Conservation (phyloP, 495 filamentous ascomycete genomes). For the Chaetomium tenue region DNA sequence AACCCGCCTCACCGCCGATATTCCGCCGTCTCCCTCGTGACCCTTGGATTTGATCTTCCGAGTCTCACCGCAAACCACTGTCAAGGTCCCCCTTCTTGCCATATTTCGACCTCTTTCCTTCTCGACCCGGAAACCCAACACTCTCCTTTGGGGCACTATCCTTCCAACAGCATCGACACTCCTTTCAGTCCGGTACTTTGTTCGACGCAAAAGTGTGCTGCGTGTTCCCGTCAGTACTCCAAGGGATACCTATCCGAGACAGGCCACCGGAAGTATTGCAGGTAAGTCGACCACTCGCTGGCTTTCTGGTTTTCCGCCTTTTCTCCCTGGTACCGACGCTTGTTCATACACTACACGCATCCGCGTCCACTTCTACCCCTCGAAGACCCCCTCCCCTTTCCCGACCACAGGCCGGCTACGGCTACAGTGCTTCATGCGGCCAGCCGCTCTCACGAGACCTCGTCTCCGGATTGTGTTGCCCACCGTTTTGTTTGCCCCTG, state of each 20-base stretch:
- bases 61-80: too few relatives aligned
- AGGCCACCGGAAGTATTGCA: slow-evolving; percentile 19
- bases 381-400: slow-evolving; percentile 19
- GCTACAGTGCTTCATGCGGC: slow-evolving; percentile 40
- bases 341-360: background rate
- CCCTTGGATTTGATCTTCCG: too few relatives aligned
- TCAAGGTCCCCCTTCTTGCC: too few relatives aligned
- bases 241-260: slow-evolving; percentile 1
- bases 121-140: background rate
- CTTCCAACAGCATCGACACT: background rate
- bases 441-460: slow-evolving; percentile 46
- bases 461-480: slow-evolving; percentile 31
- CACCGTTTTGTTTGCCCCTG: slow-evolving; percentile 31
- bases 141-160: background rate
- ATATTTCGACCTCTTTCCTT: too few relatives aligned
- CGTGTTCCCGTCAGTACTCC: slow-evolving; percentile 1
- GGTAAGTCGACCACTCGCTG: slow-evolving; percentile 19
- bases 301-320: background rate
- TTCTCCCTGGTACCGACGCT: too few relatives aligned
- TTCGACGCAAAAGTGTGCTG: slow-evolving; percentile 5
- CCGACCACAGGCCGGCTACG: slow-evolving; percentile 32
- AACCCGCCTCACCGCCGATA: background rate
- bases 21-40: background rate
- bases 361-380: slow-evolving; percentile 13
- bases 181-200: slow-evolving; percentile 1